A percentile compares a stretch with the other conserved stretches of the same genome.
Evolutionary conservation across 1,284 basidiomycete genomes (phyloP).

Genomic region (Ganoderma lingzhi): DNA sequence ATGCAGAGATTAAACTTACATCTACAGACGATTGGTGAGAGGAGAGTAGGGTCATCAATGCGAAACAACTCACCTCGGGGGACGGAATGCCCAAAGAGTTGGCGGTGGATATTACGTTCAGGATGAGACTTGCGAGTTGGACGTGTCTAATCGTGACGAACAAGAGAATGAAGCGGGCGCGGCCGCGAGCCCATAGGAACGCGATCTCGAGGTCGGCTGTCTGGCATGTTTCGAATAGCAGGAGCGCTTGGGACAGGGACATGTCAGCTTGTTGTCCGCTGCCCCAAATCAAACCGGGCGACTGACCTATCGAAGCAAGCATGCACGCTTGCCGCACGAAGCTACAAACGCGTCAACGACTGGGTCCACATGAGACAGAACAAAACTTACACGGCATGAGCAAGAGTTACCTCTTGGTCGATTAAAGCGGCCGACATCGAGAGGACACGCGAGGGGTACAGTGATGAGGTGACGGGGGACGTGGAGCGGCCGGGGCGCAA

Average conservation of each 20-base stretch:
- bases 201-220: neutral
- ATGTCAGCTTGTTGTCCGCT: neutral
- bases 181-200: constrained; percentile 1
- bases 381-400: neutral
- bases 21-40: neutral
- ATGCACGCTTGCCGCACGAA: neutral
- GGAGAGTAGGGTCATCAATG: neutral
- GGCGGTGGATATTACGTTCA: neutral
- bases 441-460: neutral
- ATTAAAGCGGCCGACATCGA: neutral
- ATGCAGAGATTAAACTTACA: neutral
- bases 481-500: neutral
- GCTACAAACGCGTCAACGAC: neutral
- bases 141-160: constrained; percentile 1
- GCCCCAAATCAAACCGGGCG: neutral
- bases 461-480: neutral
- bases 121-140: constrained; percentile 8
- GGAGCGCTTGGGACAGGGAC: neutral
- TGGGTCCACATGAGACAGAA: neutral
- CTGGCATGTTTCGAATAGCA: neutral
- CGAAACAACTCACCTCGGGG: neutral
- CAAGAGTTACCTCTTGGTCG: neutral
- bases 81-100: neutral
- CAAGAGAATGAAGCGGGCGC: neutral
- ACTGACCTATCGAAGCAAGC: neutral